Conservation (phyloP, 2,329 filamentous ascomycete species). For the Ascocoryne sarcoides region DNA sequence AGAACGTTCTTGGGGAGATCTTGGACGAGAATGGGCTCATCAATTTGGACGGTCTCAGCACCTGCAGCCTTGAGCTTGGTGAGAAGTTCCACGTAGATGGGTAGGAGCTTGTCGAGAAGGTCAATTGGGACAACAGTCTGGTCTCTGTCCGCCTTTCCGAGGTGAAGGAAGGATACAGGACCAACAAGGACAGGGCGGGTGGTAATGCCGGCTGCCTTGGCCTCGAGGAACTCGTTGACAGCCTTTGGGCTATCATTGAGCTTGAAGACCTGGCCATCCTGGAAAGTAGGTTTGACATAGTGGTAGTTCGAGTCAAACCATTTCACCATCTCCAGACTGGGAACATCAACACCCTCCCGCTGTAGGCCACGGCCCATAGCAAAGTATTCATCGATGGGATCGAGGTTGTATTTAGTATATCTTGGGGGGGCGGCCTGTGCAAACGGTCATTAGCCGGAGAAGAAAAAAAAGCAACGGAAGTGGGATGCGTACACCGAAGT, state of each 20-base stretch:
- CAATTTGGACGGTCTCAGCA: conserved; percentile 94
- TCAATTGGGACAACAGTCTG: conserved; percentile 89
- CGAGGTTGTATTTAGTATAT: conserved; percentile 83
- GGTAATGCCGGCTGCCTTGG: conserved; percentile 88
- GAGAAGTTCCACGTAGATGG: conserved; percentile 89
- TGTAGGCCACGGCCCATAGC: conserved; percentile 99
- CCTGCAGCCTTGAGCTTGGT: conserved; percentile 90
- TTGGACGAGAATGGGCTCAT: conserved; percentile 94
- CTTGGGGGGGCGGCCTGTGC: conserved; percentile 77
- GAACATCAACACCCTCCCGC: conserved; percentile 87
- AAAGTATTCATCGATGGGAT: conserved; percentile 93
- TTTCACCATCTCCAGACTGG: conserved; percentile 97
- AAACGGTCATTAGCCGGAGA: conserved; percentile 10
- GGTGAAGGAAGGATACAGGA: conserved; percentile 93
- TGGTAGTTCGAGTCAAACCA: conserved; percentile 99
- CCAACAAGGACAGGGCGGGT: conserved; percentile 94
- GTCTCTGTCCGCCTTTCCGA: conserved; percentile 96
- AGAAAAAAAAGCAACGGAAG: background rate
- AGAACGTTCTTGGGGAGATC: conserved; percentile 86
- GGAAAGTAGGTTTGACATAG: conserved; percentile 98
- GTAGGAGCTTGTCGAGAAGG: conserved; percentile 85
- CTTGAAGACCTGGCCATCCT: conserved; percentile 95
- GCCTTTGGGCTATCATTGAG: conserved; percentile 84
- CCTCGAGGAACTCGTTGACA: conserved; percentile 88
- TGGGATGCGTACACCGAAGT: conserved; percentile 69